Evolutionary conservation across 2,329 filamentous ascomycete genomes (phyloP), one percentile per base, ranked within the genome.

Genomic region (Decorospora gaudefroyi): DNA sequence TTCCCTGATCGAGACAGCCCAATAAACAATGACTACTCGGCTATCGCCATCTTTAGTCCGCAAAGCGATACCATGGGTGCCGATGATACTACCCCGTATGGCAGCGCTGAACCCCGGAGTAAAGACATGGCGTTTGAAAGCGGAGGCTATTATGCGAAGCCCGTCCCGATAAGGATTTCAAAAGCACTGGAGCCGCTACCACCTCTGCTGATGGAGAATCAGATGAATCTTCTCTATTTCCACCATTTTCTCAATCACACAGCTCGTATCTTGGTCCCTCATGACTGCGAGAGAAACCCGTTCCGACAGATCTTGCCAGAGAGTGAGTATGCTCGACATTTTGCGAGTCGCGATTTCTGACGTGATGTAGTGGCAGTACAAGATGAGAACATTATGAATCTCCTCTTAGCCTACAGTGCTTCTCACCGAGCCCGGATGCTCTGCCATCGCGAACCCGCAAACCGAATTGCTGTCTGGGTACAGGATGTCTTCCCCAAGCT

Each of bases 351-450:
- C 7, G 2, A 25, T 12, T n/a, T 25, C 41, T 60, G 67, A 46
- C 64, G 66, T 37, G 53, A 57, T n/a, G 3, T 3, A 68, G 83
- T 89, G 82, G 86, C 86, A 15, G 74, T 88, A 16, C 76, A 76
- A 46, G 83, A 87, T 55, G 78, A 82, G 37, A 86, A 90, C 59
- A 78, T 95, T 1, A 76, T 95, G 38, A 87, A 88, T 53, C 74
- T 95, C 21, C 75, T 93, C 33, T 77, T 95, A 16, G 86, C 89
- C 13, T 95, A 90, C 67, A 90, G 87, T 57, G 89, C 89, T n/a
- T 88, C 85, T 18, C 89, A 95, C 65, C 82, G 88, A 42, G 87
- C 89, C 7, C 82, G 86, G 30, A 79, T 92, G 21, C 74, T 93
- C 13, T 79, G 81, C 21, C 86, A 92, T 51, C 78, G 80, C 0